These are phyloP conservation scores for Solanum sejunctum DNA, from an alignment of 257 asterid genomes.

Conservation along the genomic window DNA sequence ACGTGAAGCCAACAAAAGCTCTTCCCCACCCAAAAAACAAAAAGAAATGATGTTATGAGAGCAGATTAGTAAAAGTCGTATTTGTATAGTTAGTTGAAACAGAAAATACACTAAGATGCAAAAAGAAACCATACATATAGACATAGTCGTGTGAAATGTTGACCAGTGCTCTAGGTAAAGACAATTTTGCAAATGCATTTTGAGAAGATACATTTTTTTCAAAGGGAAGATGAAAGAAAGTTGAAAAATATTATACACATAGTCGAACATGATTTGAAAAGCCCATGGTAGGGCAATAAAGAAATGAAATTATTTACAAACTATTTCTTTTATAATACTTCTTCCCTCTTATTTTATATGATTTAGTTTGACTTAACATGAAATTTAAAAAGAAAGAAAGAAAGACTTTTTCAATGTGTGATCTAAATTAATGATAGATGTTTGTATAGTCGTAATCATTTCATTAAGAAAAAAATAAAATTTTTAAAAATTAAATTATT, in stretches of 20 bases:
- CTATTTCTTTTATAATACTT: too few species aligned
- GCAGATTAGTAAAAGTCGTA: not conserved
- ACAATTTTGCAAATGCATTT: not conserved
- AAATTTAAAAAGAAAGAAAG: too few species aligned
- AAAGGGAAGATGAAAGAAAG: not conserved
- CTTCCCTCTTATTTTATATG: too few species aligned
- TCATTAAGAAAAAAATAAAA: too few species aligned
- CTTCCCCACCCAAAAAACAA: not conserved
- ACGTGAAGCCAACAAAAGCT: not conserved
- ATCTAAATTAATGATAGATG: too few species aligned
- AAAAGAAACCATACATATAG: not conserved
- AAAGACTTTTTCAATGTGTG: too few species aligned
- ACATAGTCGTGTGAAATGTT: not conserved
- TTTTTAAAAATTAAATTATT: too few species aligned
- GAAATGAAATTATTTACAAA: not conserved
- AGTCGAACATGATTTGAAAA: not conserved
- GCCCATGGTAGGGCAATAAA: not conserved
- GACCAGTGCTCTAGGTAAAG: not conserved
- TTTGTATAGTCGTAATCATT: too few species aligned
- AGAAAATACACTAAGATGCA: not conserved
- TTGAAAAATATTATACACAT: not conserved
- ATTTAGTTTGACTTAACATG: too few species aligned
- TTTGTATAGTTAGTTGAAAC: not conserved
- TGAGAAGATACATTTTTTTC: not conserved
- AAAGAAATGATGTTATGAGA: not conserved